A percentile compares a stretch with the other conserved stretches of the same genome.
Evolutionary conservation across 257 asterid species (phyloP).

Genomic region (Henckelia pumila): DNA sequence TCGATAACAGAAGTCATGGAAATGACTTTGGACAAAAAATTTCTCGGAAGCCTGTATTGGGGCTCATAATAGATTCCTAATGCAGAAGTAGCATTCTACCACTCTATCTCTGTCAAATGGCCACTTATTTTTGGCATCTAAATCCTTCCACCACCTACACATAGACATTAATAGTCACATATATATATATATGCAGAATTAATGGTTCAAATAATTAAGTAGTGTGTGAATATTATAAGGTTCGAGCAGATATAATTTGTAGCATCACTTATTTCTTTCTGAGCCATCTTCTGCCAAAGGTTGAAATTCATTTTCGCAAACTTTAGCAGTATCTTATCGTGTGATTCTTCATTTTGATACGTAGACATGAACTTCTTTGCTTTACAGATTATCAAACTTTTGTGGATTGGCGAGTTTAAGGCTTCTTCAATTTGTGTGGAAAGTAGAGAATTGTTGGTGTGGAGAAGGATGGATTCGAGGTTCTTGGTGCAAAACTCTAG

Average conservation of each 20-base stretch:
- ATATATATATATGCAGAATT: background rate
- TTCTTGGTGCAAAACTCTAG: too few species aligned
- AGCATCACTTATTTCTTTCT: slow-evolving; percentile 8
- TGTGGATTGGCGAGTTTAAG: too few species aligned
- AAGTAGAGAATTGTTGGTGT: background rate
- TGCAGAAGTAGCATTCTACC: slow-evolving; percentile 29
- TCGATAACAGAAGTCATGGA: slow-evolving; percentile 12
- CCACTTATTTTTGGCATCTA: slow-evolving; percentile 15
- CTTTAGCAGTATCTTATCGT: background rate
- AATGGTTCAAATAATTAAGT: background rate
- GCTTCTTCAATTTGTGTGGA: background rate
- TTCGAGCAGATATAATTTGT: background rate
- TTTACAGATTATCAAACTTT: background rate
- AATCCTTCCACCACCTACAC: slow-evolving; percentile 26
- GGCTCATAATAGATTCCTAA: too few species aligned
- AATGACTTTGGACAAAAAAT: too few species aligned
- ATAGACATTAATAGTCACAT: background rate
- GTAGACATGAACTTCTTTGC: slow-evolving; percentile 8
- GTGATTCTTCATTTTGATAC: slow-evolving; percentile 10
- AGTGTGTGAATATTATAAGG: background rate
- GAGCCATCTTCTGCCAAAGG: slow-evolving; percentile 5
- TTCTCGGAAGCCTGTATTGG: too few species aligned
- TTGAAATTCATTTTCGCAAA: slow-evolving; percentile 20
- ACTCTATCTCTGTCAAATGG: slow-evolving; percentile 27
- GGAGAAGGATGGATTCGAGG: background rate